Evolutionary conservation across 768 basidiomycete genomes (phyloP).

Genomic region (Lenzites betulinus): DNA sequence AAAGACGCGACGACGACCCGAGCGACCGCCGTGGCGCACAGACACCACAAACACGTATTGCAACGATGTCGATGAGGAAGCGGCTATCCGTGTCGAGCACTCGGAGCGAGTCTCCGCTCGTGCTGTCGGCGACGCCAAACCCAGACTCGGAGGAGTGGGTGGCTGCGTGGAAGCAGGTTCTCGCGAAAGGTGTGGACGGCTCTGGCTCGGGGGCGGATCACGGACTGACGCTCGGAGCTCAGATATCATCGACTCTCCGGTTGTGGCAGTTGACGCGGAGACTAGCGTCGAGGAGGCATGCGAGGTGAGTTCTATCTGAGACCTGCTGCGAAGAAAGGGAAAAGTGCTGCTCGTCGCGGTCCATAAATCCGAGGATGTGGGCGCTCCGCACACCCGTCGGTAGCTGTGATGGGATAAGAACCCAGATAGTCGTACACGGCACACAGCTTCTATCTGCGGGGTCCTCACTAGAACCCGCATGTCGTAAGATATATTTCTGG

Average conservation of each 20-base stretch:
- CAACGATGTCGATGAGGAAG: slow-evolving; percentile 33
- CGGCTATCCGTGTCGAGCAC: slow-evolving; percentile 33
- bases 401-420: no score
- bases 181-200: slow-evolving; percentile 54
- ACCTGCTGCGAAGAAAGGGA: background rate
- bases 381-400: no score
- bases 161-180: slow-evolving; percentile 53
- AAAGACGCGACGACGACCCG: background rate
- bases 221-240: background rate
- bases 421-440: no score
- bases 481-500: no score
- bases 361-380: no score
- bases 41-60: background rate
- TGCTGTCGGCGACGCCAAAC: slow-evolving; percentile 31
- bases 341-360: no score
- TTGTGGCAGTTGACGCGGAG: slow-evolving; percentile 68
- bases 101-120: slow-evolving; percentile 29
- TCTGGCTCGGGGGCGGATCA: background rate
- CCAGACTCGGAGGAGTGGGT: slow-evolving; percentile 56
- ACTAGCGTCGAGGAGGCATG: slow-evolving; percentile 82
- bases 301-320: slow-evolving; percentile 49
- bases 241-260: slow-evolving; percentile 73
- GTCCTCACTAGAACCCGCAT: no score
- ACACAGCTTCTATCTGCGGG: no score
- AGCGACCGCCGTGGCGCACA: background rate